Conservation (phyloP, 2,329 filamentous ascomycete genomes). For the Diaporthe citri region DNA sequence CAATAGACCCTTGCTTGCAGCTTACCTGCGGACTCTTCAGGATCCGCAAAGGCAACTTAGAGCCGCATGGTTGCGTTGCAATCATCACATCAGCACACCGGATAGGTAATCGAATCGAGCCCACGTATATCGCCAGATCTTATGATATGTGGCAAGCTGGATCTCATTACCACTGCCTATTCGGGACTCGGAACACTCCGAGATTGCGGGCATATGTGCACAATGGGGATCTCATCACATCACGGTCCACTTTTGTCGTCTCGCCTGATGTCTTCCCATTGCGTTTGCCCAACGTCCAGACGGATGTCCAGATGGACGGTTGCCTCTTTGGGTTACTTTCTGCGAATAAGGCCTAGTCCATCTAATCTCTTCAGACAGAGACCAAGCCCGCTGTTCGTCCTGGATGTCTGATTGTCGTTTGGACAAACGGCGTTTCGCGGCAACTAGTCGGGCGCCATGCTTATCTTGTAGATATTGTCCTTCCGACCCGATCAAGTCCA, state of each 20-base stretch:
- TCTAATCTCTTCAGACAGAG: conserved; percentile 13
- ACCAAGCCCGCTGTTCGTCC: conserved; percentile 26
- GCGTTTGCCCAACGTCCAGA: conserved; percentile 16
- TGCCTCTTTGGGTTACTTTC: conserved; percentile 19
- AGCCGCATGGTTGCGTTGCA: conserved; percentile 9
- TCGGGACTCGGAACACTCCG: neutral
- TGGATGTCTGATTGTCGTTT: conserved; percentile 25
- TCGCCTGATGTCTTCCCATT: conserved; percentile 5
- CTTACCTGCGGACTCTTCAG: neutral
- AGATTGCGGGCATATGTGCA: neutral
- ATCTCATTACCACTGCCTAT: neutral
- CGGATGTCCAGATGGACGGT: neutral
- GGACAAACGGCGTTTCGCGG: conserved; percentile 26
- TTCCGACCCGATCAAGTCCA: neutral
- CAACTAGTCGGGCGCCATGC: neutral
- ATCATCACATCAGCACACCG: neutral
- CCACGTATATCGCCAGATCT: neutral
- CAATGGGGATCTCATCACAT: neutral
- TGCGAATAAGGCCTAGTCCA: conserved; percentile 18
- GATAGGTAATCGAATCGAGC: neutral
- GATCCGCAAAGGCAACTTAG: conserved; percentile 1
- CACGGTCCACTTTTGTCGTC: conserved; percentile 7
- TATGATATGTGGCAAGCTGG: conserved; percentile 3
- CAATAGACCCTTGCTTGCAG: conserved; percentile 1
- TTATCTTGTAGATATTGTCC: neutral